A percentile compares a stretch with the other conserved stretches of the same genome.
Conservation (phyloP, 129 eudicot genomes). For the Saposhnikovia divaricata region DNA sequence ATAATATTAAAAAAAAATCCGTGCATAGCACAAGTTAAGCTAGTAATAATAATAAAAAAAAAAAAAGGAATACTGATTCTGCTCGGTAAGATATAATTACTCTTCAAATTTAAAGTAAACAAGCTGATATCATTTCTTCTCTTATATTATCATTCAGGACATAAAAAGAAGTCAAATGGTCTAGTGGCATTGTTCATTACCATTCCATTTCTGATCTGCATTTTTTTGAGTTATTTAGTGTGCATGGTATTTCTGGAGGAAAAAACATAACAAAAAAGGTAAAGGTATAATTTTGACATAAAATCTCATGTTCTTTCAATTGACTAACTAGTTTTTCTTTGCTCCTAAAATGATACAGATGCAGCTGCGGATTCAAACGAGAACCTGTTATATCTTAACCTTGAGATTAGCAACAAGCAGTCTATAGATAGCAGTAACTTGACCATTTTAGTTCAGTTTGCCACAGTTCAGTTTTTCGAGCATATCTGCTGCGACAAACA, state of each 20-base stretch:
- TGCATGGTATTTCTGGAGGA: background rate
- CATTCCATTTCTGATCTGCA: slow-evolving; percentile 1
- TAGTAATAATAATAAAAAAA: too few relatives aligned
- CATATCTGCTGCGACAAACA: slow-evolving; percentile 14
- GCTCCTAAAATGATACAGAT: background rate
- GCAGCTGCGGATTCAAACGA: background rate
- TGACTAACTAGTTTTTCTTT: background rate
- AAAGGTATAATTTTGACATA: background rate
- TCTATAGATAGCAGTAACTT: background rate
- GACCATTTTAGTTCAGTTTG: background rate
- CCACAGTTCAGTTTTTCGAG: slow-evolving; percentile 12
- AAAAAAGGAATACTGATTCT: background rate
- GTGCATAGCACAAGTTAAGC: too few relatives aligned
- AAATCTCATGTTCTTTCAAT: background rate
- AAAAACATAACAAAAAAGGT: background rate
- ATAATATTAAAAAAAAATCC: too few relatives aligned
- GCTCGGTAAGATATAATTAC: background rate
- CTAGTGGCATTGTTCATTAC: background rate
- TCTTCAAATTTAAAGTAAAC: background rate
- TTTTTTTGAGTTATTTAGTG: background rate
- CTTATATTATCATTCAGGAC: background rate
- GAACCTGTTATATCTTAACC: background rate
- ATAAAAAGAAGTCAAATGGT: background rate
- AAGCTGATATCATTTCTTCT: background rate
- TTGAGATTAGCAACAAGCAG: background rate